Percentiles rank a stretch among this genome's conserved stretches.
These are phyloP conservation scores for Penstemon barbatus DNA, from an alignment of 257 asterid genomes.

Conservation along the genomic window DNA sequence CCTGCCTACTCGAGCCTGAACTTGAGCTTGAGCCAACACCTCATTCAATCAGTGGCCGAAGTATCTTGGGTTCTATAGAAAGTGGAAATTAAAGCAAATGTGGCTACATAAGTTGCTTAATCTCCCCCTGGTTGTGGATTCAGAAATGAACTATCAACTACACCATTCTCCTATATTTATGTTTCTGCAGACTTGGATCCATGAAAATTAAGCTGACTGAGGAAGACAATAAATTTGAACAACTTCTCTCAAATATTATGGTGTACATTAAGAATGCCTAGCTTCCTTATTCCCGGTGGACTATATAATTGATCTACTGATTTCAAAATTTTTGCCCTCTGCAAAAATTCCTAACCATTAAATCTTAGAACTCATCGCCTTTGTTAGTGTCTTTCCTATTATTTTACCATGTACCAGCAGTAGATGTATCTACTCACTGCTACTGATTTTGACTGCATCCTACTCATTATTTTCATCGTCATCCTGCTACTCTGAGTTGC, in stretches of 20 bases:
- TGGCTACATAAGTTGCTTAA: too few relatives aligned
- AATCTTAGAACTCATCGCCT: not conserved
- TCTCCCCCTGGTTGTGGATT: not conserved
- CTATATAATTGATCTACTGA: too few relatives aligned
- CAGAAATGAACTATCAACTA: not conserved
- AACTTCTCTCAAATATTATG: too few relatives aligned
- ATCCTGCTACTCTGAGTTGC: not conserved
- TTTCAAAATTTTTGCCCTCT: too few relatives aligned
- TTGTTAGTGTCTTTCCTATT: not conserved
- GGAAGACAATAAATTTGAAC: not conserved
- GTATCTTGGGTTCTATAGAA: not conserved
- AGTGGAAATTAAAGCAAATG: not conserved
- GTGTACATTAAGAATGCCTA: not conserved
- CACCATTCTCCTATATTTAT: not conserved
- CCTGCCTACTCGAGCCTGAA: slow-evolving; percentile 7
- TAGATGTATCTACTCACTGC: too few relatives aligned
- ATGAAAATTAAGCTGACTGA: not conserved
- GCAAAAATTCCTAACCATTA: too few relatives aligned
- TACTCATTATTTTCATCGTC: not conserved
- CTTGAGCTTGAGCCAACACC: slow-evolving; percentile 10
- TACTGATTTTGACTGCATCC: too few relatives aligned
- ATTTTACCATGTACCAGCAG: not conserved
- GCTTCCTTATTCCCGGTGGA: not conserved
- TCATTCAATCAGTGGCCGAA: not conserved
- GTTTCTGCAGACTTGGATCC: not conserved